Percentiles rank a stretch among this genome's conserved stretches.
phyloP scores from a whole-genome alignment of 129 eudicot species.

The Deinandra increscens region DNA sequence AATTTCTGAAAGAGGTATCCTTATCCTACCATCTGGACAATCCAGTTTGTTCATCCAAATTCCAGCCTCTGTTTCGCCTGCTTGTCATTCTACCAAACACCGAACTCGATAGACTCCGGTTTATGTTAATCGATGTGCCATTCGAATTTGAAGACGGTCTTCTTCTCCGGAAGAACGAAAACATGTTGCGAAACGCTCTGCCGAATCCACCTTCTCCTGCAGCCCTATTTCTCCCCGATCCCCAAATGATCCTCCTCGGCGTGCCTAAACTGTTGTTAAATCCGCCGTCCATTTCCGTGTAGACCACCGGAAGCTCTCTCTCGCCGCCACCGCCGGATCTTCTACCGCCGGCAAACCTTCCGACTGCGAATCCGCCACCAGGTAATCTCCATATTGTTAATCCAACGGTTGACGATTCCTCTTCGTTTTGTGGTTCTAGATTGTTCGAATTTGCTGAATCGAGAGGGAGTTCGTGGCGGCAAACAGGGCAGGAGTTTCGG shows the following conservation, averaged over 20 bases:
- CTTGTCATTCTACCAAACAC: slow-evolving; percentile 43
- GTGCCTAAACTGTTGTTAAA: slow-evolving; percentile 33
- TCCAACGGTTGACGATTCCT: slow-evolving; percentile 38
- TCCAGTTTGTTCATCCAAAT: slow-evolving; percentile 31
- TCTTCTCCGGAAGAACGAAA: slow-evolving; percentile 54
- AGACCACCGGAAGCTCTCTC: slow-evolving; percentile 26
- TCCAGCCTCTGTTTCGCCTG: slow-evolving; percentile 43
- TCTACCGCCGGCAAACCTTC: slow-evolving; percentile 47
- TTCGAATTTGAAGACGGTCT: slow-evolving; percentile 36
- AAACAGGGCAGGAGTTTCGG: slow-evolving; percentile 41
- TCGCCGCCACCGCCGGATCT: slow-evolving; percentile 36
- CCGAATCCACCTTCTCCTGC: slow-evolving; percentile 59
- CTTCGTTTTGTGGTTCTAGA: slow-evolving; percentile 29
- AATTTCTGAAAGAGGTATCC: too few species aligned
- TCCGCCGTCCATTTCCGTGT: slow-evolving; percentile 57
- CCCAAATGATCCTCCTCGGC: slow-evolving; percentile 50
- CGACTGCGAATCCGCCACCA: slow-evolving; percentile 8
- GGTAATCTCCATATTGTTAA: slow-evolving; percentile 5
- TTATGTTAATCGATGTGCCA: slow-evolving; percentile 28
- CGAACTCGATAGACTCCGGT: slow-evolving; percentile 34
- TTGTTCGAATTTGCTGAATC: slow-evolving; percentile 27
- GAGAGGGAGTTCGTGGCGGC: slow-evolving; percentile 43
- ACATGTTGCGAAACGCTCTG: slow-evolving; percentile 45
- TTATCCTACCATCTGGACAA: slow-evolving; percentile 40
- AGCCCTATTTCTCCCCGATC: slow-evolving; percentile 41